phyloP scores from a whole-genome alignment of 2,329 filamentous ascomycete species.

The Penicillium sp. region DNA sequence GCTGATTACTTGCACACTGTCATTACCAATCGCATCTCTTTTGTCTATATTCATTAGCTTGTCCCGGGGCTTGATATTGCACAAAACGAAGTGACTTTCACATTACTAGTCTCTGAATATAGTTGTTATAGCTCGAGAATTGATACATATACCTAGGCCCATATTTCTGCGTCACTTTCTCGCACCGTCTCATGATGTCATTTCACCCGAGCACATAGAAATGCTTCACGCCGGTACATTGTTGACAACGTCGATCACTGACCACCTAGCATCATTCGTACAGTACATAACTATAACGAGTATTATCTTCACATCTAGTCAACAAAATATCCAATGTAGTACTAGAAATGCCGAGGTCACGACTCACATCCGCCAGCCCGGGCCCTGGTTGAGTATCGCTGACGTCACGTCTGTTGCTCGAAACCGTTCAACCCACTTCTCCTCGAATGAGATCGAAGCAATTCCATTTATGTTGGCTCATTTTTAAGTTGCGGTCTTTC shows the following conservation, averaged over 20 bases:
- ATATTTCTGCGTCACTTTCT: conserved; percentile 4
- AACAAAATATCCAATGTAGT: background rate
- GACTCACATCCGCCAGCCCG: background rate
- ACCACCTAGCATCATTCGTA: background rate
- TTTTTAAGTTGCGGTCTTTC: background rate
- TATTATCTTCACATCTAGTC: no score
- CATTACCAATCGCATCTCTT: conserved; percentile 13
- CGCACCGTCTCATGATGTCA: conserved; percentile 9
- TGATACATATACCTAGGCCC: background rate
- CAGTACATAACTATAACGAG: background rate
- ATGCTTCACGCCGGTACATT: background rate
- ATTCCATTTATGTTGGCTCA: background rate
- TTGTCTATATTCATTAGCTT: conserved; percentile 12
- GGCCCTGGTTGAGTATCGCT: background rate
- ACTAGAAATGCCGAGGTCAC: no score
- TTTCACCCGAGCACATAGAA: background rate
- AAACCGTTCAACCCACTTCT: background rate
- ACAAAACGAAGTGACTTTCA: conserved; percentile 7
- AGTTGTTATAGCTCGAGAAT: background rate
- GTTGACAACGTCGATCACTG: background rate
- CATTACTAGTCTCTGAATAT: background rate
- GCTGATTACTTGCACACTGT: conserved; percentile 12
- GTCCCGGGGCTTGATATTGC: conserved; percentile 4
- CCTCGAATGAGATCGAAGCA: background rate
- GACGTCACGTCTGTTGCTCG: background rate